phyloP scores from a whole-genome alignment of 805 yeast genomes.

The Zygosaccharomyces siamensis region DNA sequence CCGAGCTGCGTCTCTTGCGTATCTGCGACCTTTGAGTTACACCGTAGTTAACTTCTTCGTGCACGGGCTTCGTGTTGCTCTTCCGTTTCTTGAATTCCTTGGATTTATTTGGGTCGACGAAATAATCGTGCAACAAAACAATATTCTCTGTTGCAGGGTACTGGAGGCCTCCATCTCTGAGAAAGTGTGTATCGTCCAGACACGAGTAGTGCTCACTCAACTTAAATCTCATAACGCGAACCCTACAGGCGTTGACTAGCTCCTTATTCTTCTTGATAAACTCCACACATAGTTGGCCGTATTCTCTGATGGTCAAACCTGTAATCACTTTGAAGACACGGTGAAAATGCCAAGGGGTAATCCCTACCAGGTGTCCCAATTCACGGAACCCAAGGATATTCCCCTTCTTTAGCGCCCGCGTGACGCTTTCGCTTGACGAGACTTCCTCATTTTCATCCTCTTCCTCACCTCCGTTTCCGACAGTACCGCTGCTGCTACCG shows the following conservation, averaged over 20 bases:
- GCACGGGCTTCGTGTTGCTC: conserved; percentile 6
- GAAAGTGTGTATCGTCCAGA: conserved; percentile 19
- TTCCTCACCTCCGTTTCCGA: conserved; percentile 2
- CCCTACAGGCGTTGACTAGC: conserved; percentile 20
- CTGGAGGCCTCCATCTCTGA: conserved; percentile 17
- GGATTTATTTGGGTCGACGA: conserved; percentile 25
- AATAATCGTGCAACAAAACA: conserved; percentile 22
- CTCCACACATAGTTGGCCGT: conserved; percentile 79
- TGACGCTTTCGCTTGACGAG: conserved; percentile 19
- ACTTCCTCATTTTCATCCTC: conserved; percentile 11
- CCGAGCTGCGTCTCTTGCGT: conserved; percentile 23
- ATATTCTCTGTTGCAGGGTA: conserved; percentile 24
- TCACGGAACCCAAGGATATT: conserved; percentile 82
- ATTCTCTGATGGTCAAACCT: conserved; percentile 82
- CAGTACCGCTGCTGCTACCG: neutral
- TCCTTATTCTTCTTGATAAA: conserved; percentile 40
- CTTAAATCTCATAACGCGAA: conserved; percentile 16
- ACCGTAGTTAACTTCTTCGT: conserved; percentile 3
- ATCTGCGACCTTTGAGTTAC: conserved; percentile 18
- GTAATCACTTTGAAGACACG: conserved; percentile 82
- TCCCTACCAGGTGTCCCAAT: conserved; percentile 74
- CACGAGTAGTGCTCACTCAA: conserved; percentile 15
- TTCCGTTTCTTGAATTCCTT: conserved; percentile 24
- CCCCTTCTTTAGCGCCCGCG: conserved; percentile 49
- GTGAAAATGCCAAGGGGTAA: conserved; percentile 92